phyloP scores from a whole-genome alignment of 1,139 yeast genomes.

The Lodderomyces oxycetoniae region DNA sequence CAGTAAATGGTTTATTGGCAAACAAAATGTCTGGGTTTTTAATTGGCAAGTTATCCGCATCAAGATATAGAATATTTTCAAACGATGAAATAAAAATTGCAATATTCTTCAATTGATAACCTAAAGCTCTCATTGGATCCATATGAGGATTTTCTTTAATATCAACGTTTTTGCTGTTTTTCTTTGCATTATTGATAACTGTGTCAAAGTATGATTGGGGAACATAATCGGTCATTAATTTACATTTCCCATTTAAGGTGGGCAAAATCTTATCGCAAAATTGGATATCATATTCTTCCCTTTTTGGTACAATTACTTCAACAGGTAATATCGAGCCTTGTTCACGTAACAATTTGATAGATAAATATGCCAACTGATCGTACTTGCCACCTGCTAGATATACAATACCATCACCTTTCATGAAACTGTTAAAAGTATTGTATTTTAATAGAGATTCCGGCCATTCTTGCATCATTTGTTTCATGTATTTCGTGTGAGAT shows the following conservation, averaged over 20 bases:
- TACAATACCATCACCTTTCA: slow-evolving; percentile 54
- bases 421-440: slow-evolving; percentile 22
- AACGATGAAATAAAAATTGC: slow-evolving; percentile 34
- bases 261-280: slow-evolving; percentile 30
- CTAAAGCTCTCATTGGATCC: slow-evolving; percentile 17
- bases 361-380: slow-evolving; percentile 50
- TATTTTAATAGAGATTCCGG: slow-evolving; percentile 20
- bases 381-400: slow-evolving; percentile 61
- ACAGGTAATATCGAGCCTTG: slow-evolving; percentile 54
- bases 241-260: slow-evolving; percentile 28
- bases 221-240: slow-evolving; percentile 29
- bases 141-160: slow-evolving; percentile 2
- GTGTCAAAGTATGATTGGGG: slow-evolving; percentile 18
- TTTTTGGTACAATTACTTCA: slow-evolving; percentile 42
- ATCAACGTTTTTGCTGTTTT: background rate
- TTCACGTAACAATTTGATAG: slow-evolving; percentile 51
- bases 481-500: slow-evolving; percentile 21
- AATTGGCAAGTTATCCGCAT: slow-evolving; percentile 34
- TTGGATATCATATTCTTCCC: slow-evolving; percentile 27
- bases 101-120: slow-evolving; percentile 31
- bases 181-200: slow-evolving; percentile 1
- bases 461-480: slow-evolving; percentile 19
- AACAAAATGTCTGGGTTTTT: slow-evolving; percentile 32
- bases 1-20: slow-evolving; percentile 27
- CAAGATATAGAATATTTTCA: slow-evolving; percentile 30